These are phyloP conservation scores for Boletus subcaerulescens DNA, from an alignment of 768 basidiomycete genomes.

Conservation along the genomic window DNA sequence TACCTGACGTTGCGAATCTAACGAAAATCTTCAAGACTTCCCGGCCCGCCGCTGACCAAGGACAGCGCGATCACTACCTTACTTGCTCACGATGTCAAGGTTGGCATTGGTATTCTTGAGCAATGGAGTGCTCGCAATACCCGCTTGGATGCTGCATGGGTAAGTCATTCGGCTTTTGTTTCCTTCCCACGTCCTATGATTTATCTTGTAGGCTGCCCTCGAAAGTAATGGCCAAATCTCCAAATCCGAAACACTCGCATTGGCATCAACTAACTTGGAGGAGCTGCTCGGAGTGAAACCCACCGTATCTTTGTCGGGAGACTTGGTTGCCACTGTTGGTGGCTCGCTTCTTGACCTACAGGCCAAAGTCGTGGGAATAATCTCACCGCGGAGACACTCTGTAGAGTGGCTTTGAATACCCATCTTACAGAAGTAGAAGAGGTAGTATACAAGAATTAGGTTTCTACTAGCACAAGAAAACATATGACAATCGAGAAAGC, in stretches of 20 bases:
- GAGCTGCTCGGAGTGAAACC: constrained; percentile 35
- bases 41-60: constrained; percentile 33
- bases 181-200: constrained; percentile 19
- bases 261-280: constrained; percentile 55
- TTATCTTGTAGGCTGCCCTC: constrained; percentile 36
- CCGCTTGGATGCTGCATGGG: constrained; percentile 83
- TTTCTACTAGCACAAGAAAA: not conserved
- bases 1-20: not conserved
- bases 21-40: constrained; percentile 21
- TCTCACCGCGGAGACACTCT: constrained; percentile 44
- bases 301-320: constrained; percentile 30
- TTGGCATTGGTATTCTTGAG: constrained; percentile 64
- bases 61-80: constrained; percentile 59
- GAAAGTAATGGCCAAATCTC: constrained; percentile 38
- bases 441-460: constrained; percentile 6
- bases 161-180: constrained; percentile 33
- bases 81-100: constrained; percentile 64
- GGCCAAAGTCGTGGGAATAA: constrained; percentile 50
- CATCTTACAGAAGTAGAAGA: constrained; percentile 1
- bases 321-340: constrained; percentile 56
- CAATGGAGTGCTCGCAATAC: constrained; percentile 74
- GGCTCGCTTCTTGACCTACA: constrained; percentile 49
- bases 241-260: constrained; percentile 47
- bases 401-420: constrained; percentile 49
- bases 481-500: not conserved